Percentiles rank a stretch among this genome's conserved stretches.
phyloP scores from a whole-genome alignment of 192 early-diverging fungal species.

The Kickxella alabastrina region DNA sequence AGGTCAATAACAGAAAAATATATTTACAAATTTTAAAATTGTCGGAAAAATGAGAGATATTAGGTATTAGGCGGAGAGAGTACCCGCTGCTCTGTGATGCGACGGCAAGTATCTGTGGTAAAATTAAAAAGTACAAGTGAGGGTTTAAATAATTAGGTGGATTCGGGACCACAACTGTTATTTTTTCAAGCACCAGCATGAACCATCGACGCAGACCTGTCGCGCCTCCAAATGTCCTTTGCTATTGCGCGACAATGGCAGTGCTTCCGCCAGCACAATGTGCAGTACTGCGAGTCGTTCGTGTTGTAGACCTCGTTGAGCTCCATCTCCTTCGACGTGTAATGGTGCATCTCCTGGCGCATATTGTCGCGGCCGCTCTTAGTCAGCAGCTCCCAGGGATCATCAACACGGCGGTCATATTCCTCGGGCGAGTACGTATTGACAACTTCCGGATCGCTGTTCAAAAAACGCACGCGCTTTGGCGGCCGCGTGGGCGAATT shows the following conservation, averaged over 20 bases:
- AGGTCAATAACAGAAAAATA: too few species aligned
- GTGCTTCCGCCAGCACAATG: constrained; percentile 47
- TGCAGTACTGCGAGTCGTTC: constrained; percentile 44
- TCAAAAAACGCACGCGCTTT: constrained; percentile 41
- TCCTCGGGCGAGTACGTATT: constrained; percentile 45
- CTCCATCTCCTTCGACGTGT: constrained; percentile 42
- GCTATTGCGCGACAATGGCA: constrained; percentile 50
- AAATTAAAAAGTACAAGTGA: too few species aligned
- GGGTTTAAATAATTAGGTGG: too few species aligned
- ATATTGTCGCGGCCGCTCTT: constrained; percentile 33
- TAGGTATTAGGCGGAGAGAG: too few species aligned
- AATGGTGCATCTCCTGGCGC: constrained; percentile 48
- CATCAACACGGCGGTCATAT: constrained; percentile 48
- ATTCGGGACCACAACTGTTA: too few species aligned
- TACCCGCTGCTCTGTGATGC: too few species aligned
- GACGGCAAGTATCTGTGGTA: too few species aligned
- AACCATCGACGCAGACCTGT: constrained; percentile 42
- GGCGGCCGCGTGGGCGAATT: constrained; percentile 13
- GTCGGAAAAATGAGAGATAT: too few species aligned
- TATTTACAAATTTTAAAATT: too few species aligned
- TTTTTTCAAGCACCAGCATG: constrained; percentile 45
- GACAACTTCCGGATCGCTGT: constrained; percentile 27
- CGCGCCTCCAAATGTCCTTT: constrained; percentile 50
- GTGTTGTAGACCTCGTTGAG: constrained; percentile 50
- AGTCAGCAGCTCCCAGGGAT: constrained; percentile 49